These are phyloP conservation scores for Ambrosia artemisiifolia DNA, from an alignment of 129 eudicot genomes.

Conservation along the genomic window DNA sequence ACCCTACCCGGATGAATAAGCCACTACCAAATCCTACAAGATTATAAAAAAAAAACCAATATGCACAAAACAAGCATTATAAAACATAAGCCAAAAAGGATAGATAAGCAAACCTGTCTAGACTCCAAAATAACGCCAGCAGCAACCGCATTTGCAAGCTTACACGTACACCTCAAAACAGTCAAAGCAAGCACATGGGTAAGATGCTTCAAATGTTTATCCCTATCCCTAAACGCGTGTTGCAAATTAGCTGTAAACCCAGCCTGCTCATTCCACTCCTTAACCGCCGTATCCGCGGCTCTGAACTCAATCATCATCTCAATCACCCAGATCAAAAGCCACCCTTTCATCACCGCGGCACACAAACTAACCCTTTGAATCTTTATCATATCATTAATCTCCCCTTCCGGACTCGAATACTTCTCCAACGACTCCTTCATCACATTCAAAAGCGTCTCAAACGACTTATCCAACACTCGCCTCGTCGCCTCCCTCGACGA, in stretches of 20 bases:
- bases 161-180: slow-evolving; percentile 63
- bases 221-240: slow-evolving; percentile 79
- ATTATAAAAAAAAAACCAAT: neutral
- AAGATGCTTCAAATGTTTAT: no score
- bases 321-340: slow-evolving; percentile 85
- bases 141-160: slow-evolving; percentile 75
- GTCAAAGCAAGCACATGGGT: slow-evolving; percentile 75
- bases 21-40: neutral
- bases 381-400: no score
- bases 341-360: slow-evolving; percentile 69
- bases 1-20: neutral
- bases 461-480: slow-evolving; percentile 71
- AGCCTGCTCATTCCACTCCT: slow-evolving; percentile 81
- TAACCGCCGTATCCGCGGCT: slow-evolving; percentile 86
- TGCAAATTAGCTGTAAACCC: slow-evolving; percentile 69
- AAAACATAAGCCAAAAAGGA: neutral
- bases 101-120: slow-evolving; percentile 53
- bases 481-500: slow-evolving; percentile 66
- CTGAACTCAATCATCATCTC: slow-evolving; percentile 94
- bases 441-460: slow-evolving; percentile 58
- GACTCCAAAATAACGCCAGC: slow-evolving; percentile 69
- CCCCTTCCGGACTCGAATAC: slow-evolving; percentile 85
- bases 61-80: neutral
- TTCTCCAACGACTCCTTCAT: slow-evolving; percentile 77
- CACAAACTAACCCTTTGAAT: slow-evolving; percentile 87